Evolutionary conservation across 768 basidiomycete genomes (phyloP).

Genomic region (Scleroderma bovista): DNA sequence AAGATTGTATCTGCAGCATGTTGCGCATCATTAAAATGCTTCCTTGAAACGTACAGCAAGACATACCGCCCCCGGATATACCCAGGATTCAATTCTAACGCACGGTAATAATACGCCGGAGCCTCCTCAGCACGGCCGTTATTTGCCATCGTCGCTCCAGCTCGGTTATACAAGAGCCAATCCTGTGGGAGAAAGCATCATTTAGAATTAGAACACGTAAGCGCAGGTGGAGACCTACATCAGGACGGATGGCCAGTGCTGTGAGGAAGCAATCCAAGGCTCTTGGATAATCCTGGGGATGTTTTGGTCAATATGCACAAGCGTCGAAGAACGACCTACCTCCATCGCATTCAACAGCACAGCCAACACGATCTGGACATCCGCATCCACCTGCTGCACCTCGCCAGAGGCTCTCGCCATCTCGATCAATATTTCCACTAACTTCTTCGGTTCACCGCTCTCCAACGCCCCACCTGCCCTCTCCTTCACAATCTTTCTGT

Average conservation of each 20-base stretch:
- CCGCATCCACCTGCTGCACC: slow-evolving; percentile 69
- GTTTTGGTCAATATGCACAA: neutral
- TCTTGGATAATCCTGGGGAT: slow-evolving; percentile 74
- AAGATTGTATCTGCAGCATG: slow-evolving; percentile 71
- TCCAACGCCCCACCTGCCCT: neutral
- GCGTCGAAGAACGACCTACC: slow-evolving; percentile 36
- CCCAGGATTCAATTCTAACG: slow-evolving; percentile 80
- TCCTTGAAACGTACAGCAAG: neutral
- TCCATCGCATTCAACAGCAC: slow-evolving; percentile 90
- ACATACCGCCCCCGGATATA: slow-evolving; percentile 82
- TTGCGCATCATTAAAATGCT: neutral
- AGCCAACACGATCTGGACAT: slow-evolving; percentile 92
- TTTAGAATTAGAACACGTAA: neutral
- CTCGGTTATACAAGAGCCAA: slow-evolving; percentile 88
- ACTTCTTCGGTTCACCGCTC: slow-evolving; percentile 19
- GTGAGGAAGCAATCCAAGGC: slow-evolving; percentile 92
- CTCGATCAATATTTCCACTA: slow-evolving; percentile 75
- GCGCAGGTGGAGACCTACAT: slow-evolving; percentile 44
- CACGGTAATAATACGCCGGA: slow-evolving; percentile 80
- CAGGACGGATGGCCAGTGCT: slow-evolving; percentile 81
- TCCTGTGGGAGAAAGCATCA: slow-evolving; percentile 45
- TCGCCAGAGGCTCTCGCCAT: slow-evolving; percentile 49
- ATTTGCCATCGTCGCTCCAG: slow-evolving; percentile 93
- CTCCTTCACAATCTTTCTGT: slow-evolving; percentile 37
- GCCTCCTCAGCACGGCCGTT: slow-evolving; percentile 75